phyloP scores from a whole-genome alignment of 75 land plant species.

The Pinus albicaulis region DNA sequence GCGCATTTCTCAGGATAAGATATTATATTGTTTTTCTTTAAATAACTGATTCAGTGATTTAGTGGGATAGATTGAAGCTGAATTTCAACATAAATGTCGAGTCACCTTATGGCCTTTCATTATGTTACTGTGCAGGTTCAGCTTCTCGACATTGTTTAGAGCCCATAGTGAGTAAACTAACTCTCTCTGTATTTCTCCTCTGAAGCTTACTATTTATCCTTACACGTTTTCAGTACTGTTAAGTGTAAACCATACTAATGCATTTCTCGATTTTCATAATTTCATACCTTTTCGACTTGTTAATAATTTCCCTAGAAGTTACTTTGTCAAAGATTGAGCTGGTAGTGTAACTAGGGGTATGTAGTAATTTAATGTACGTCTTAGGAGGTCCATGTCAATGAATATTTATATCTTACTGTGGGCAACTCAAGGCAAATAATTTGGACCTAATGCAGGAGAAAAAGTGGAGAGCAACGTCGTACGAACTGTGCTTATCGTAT shows the following conservation, averaged over 20 bases:
- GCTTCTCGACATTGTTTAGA: no score
- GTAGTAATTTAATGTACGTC: neutral
- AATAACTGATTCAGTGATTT: neutral
- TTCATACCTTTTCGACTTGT: neutral
- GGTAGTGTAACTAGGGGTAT: neutral
- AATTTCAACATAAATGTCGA: neutral
- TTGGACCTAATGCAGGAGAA: conserved; percentile 23
- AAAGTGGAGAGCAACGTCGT: conserved; percentile 31
- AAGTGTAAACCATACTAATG: neutral
- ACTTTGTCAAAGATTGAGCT: neutral
- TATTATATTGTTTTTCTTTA: neutral
- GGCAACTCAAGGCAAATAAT: no score
- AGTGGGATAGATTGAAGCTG: neutral
- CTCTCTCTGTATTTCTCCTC: neutral
- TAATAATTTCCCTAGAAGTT: neutral
- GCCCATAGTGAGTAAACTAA: neutral
- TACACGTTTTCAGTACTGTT: no score
- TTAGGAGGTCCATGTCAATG: neutral
- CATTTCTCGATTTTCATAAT: neutral
- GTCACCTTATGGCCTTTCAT: no score
- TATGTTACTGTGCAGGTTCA: neutral
- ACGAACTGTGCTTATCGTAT: conserved; percentile 46
- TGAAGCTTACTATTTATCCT: no score
- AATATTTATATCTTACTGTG: neutral
- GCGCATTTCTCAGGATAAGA: neutral